Percentiles rank a stretch among this genome's conserved stretches.
phyloP scores from a whole-genome alignment of 169 alveolate genomes.

The Plasmodium knowlesi region DNA sequence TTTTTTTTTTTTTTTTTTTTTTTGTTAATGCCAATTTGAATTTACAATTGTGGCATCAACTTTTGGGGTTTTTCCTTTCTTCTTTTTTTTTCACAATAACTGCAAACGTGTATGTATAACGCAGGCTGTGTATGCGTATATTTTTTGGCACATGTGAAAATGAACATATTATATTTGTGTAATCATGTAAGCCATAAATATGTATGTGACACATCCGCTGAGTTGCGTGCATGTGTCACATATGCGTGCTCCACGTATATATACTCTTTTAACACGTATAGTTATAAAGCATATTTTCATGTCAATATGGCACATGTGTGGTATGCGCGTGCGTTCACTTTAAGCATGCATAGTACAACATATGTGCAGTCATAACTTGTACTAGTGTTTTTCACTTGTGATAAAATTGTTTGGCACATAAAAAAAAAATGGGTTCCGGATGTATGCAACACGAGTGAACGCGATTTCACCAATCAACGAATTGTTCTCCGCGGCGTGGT shows the following conservation, averaged over 20 bases:
- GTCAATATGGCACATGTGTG: constrained; percentile 9
- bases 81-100: neutral
- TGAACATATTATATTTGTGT: neutral
- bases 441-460: neutral
- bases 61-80: neutral
- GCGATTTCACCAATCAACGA: neutral
- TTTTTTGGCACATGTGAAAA: neutral
- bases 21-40: neutral
- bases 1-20: constrained; percentile 1
- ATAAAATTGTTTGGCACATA: neutral
- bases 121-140: neutral
- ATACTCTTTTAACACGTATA: neutral
- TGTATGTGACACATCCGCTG: neutral
- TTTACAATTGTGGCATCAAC: neutral
- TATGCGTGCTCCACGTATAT: neutral
- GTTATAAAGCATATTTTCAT: neutral
- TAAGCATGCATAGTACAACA: neutral
- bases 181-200: neutral
- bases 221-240: neutral
- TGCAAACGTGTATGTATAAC: neutral
- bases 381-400: neutral
- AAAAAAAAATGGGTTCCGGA: neutral
- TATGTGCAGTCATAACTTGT: neutral
- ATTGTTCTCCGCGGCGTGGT: neutral
- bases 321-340: neutral